A percentile compares a stretch with the other conserved stretches of the same genome.
Conservation (phyloP, 352 stramenopile genomes). For the Hyaloperonospora brassicae region DNA sequence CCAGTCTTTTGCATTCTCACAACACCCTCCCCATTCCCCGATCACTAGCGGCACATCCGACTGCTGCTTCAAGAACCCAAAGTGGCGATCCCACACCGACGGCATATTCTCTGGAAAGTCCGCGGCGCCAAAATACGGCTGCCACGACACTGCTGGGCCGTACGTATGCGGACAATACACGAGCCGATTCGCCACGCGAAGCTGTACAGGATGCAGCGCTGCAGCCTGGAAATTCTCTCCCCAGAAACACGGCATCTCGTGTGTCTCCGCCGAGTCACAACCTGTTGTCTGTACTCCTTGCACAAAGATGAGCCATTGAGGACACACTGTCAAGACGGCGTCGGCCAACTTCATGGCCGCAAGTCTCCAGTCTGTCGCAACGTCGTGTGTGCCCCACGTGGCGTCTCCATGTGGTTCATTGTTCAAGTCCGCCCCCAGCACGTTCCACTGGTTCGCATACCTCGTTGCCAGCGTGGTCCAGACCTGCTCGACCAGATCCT, state of each 20-base stretch:
- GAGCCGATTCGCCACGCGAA: slow-evolving; percentile 35
- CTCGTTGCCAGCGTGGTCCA: slow-evolving; percentile 33
- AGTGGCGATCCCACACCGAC: slow-evolving; percentile 47
- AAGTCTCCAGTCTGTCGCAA: slow-evolving; percentile 41
- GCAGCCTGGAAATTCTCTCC: slow-evolving; percentile 40
- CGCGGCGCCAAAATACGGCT: slow-evolving; percentile 37
- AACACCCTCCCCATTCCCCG: slow-evolving; percentile 53
- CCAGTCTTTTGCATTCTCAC: slow-evolving; percentile 28
- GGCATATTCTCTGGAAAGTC: slow-evolving; percentile 42
- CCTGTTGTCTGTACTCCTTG: slow-evolving; percentile 41
- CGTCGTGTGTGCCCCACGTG: slow-evolving; percentile 34
- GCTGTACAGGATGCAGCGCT: slow-evolving; percentile 10
- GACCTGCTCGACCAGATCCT: slow-evolving; percentile 21
- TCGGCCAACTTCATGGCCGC: slow-evolving; percentile 24
- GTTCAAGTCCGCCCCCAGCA: slow-evolving; percentile 44
- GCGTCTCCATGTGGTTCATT: slow-evolving; percentile 51
- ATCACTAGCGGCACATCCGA: slow-evolving; percentile 37
- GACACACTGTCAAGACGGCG: slow-evolving; percentile 21
- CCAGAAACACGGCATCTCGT: slow-evolving; percentile 41
- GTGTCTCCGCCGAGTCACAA: slow-evolving; percentile 10
- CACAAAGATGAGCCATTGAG: slow-evolving; percentile 47
- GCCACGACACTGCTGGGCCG: slow-evolving; percentile 31
- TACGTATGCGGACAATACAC: slow-evolving; percentile 51
- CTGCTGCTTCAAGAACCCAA: slow-evolving; percentile 36
- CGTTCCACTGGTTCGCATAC: slow-evolving; percentile 37